Evolutionary conservation across 2,329 filamentous ascomycete species (phyloP).

Genomic region (Rugonectria rugulosa): DNA sequence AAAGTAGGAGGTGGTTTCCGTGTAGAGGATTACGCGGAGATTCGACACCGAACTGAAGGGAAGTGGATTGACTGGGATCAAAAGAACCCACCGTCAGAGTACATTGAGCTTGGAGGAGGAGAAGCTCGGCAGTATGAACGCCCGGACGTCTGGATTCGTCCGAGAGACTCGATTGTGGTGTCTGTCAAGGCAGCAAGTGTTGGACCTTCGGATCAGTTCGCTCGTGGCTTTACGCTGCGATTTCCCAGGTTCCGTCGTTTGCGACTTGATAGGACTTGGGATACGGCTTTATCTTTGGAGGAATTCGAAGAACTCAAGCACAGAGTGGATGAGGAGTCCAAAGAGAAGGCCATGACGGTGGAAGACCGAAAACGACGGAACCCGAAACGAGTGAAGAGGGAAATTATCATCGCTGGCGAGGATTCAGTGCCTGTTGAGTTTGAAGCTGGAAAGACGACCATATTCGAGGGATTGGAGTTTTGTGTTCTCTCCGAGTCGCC

Average conservation of each 20-base stretch:
- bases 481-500: slow-evolving; percentile 82
- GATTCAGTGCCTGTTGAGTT: slow-evolving; percentile 56
- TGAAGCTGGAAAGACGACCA: slow-evolving; percentile 62
- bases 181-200: slow-evolving; percentile 89
- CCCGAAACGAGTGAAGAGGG: slow-evolving; percentile 70
- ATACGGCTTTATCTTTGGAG: slow-evolving; percentile 77
- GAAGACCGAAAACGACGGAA: slow-evolving; percentile 67
- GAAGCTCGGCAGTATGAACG: slow-evolving; percentile 74
- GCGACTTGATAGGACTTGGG: slow-evolving; percentile 85
- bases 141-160: slow-evolving; percentile 93
- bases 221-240: slow-evolving; percentile 77
- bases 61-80: slow-evolving; percentile 91
- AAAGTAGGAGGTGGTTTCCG: slow-evolving; percentile 96
- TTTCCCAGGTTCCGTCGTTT: slow-evolving; percentile 90
- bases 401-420: slow-evolving; percentile 76
- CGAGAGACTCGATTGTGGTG: slow-evolving; percentile 85
- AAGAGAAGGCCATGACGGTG: slow-evolving; percentile 80
- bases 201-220: slow-evolving; percentile 78
- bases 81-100: slow-evolving; percentile 76
- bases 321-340: slow-evolving; percentile 72
- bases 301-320: slow-evolving; percentile 78
- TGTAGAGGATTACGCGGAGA: slow-evolving; percentile 82
- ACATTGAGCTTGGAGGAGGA: slow-evolving; percentile 82
- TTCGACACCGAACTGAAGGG: slow-evolving; percentile 84
- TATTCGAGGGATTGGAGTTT: slow-evolving; percentile 82